These are phyloP conservation scores for Fusarium protoensiforme DNA, from an alignment of 2,329 filamentous ascomycete genomes.

Conservation along the genomic window DNA sequence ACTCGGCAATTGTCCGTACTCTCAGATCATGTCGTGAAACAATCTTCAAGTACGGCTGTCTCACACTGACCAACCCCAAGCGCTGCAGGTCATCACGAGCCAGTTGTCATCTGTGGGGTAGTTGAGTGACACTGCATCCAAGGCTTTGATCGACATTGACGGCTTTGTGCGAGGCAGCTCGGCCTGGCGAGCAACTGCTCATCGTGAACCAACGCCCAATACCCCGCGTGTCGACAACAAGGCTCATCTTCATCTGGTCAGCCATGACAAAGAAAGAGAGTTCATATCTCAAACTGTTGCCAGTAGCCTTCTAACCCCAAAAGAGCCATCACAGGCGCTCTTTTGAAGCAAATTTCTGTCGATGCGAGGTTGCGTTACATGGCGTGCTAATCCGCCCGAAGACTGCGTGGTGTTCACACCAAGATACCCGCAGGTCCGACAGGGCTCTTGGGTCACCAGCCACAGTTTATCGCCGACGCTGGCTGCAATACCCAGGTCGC, in stretches of 20 bases:
- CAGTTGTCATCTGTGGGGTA: slow-evolving; percentile 34
- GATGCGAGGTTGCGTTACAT: slow-evolving; percentile 29
- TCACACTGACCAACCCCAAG: slow-evolving; percentile 16
- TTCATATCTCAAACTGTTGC: slow-evolving; percentile 1
- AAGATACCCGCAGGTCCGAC: slow-evolving; percentile 20
- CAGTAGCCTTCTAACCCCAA: slow-evolving; percentile 6
- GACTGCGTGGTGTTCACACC: slow-evolving; percentile 28
- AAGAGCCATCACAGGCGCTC: slow-evolving; percentile 8
- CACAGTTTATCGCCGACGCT: slow-evolving; percentile 13
- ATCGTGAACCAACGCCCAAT: slow-evolving; percentile 1
- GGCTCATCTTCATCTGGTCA: slow-evolving; percentile 12
- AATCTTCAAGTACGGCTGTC: slow-evolving; percentile 14
- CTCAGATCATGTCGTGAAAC: slow-evolving; percentile 9
- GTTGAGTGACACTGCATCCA: slow-evolving; percentile 17
- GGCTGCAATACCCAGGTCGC: background rate
- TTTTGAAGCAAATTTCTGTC: slow-evolving; percentile 6
- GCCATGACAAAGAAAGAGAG: slow-evolving; percentile 27
- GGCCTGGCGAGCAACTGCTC: background rate
- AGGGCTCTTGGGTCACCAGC: slow-evolving; percentile 19
- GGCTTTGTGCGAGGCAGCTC: slow-evolving; percentile 7
- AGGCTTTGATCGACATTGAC: slow-evolving; percentile 14
- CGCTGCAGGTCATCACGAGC: slow-evolving; percentile 36
- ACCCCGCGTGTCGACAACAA: background rate
- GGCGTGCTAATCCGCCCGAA: slow-evolving; percentile 24
- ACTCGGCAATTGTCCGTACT: slow-evolving; percentile 25